Evolutionary conservation across 139 green algal species (phyloP).

Genomic region (Closterium sp.): DNA sequence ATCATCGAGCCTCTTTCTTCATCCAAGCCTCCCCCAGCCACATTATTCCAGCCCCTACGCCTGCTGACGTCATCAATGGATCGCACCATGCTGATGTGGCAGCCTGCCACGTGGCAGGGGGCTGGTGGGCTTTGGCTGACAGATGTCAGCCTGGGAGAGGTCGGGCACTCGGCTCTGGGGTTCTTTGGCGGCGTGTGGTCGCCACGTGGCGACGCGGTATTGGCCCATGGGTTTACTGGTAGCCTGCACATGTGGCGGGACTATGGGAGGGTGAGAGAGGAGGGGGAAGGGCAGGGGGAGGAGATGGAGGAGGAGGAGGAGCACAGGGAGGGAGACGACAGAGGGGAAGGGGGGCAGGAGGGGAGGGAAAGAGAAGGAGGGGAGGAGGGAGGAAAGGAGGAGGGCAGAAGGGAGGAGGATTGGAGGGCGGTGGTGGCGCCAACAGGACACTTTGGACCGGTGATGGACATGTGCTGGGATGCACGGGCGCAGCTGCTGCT

Average conservation of each 20-base stretch:
- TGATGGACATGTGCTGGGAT: constrained; percentile 80
- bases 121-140: constrained; percentile 72
- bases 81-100: constrained; percentile 92
- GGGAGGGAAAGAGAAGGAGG: background rate
- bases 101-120: constrained; percentile 53
- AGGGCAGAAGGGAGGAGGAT: constrained; percentile 3
- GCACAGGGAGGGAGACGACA: background rate
- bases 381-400: background rate
- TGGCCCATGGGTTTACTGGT: constrained; percentile 83
- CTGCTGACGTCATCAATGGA: constrained; percentile 93
- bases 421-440: constrained; percentile 73
- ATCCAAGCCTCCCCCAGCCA: background rate
- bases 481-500: constrained; percentile 26
- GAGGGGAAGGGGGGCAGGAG: background rate
- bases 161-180: constrained; percentile 60
- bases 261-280: background rate
- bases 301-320: constrained; percentile 16
- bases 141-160: constrained; percentile 78
- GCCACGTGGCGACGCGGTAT: constrained; percentile 61
- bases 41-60: constrained; percentile 56
- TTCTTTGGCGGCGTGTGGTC: constrained; percentile 74
- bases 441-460: constrained; percentile 76
- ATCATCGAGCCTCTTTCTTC: background rate
- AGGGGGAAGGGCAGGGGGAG: background rate
- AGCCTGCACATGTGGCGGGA: constrained; percentile 86